Conservation (phyloP, 768 basidiomycete genomes). For the Lactifluus volemus region DNA sequence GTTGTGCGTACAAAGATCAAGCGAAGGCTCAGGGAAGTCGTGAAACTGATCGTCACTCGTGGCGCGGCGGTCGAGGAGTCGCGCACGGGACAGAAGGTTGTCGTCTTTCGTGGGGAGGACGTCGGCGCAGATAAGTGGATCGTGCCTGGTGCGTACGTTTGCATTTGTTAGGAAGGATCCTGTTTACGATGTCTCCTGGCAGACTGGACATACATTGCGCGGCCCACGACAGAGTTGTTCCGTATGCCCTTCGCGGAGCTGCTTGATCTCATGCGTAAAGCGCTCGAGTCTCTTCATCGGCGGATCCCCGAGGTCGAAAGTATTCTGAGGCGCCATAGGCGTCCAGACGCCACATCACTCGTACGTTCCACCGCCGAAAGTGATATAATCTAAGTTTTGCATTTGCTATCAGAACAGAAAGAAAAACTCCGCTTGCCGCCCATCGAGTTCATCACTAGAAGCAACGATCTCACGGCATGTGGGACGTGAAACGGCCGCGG, state of each 20-base stretch:
- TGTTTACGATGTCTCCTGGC: no score
- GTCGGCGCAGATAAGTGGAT: constrained; percentile 14
- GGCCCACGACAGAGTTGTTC: constrained; percentile 1
- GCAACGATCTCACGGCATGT: background rate
- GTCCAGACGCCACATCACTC: background rate
- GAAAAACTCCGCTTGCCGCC: background rate
- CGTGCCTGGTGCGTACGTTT: background rate
- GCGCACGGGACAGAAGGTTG: background rate
- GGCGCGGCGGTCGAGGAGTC: constrained; percentile 3
- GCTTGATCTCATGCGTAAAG: constrained; percentile 5
- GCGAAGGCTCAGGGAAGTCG: constrained; percentile 3
- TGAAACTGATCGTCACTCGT: constrained; percentile 9
- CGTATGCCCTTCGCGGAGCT: constrained; percentile 3
- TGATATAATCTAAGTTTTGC: background rate
- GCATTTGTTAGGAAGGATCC: background rate
- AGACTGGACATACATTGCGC: constrained; percentile 14
- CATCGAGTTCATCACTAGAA: background rate
- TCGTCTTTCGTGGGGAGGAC: constrained; percentile 7
- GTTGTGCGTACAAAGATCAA: constrained; percentile 1
- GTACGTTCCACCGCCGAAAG: background rate
- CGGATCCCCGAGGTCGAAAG: background rate
- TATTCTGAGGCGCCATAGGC: background rate
- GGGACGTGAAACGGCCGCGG: background rate
- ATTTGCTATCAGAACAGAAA: background rate
- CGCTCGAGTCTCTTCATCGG: background rate